Base-by-base conservation (phyloP, 176 grass and related monocot species). In the Eragrostis curvula region DNA sequence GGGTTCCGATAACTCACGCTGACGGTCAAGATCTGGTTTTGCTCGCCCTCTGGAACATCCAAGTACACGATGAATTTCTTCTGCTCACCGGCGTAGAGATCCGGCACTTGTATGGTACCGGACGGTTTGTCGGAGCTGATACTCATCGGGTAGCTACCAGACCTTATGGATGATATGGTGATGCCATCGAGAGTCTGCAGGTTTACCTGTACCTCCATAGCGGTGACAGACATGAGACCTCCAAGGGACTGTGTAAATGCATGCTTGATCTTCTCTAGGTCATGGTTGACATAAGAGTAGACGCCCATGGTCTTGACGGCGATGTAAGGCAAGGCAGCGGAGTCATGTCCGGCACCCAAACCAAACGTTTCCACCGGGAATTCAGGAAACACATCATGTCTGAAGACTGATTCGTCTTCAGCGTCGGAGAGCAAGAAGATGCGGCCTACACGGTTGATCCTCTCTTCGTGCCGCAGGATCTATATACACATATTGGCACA, bases 381-480 rank as follows among this genome's bases (percentile, higher is more conserved):
- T n/a, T 56, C 52, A 56, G 16, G 18, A 18, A 7, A 9, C 6
- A 56, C 18, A 0, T 17, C 17, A 12, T 51, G 5, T 5, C 16
- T 1, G 16, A 18, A 6, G 32, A 36, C 4, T 18, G 16, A 20
- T 8, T 9, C 7, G 18, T 56, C 52, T 21, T 8, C 18, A 2
- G 18, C 20, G n/a, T 56, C 52, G 6, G 52, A 56, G 1, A 56
- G 52, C 1, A 56, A 56, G 20, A 93, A 74, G 68, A 93, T 72
- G 76, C 90, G 86, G 30, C 63, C 57, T 59, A 59, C 8, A 93
- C 87, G 16, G 87, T 25, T 59, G 2, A 20, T 59, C 10, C 56
- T 36, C 85, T 89, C 75, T 64, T 78, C 3, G 84, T 87, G 44
- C 29, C 14, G 5, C 17, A 76, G 55, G 9, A 76, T 51, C n/a